These are phyloP conservation scores for Paratinospora sagittata DNA, from an alignment of 164 flowering plant species.

Conservation along the genomic window DNA sequence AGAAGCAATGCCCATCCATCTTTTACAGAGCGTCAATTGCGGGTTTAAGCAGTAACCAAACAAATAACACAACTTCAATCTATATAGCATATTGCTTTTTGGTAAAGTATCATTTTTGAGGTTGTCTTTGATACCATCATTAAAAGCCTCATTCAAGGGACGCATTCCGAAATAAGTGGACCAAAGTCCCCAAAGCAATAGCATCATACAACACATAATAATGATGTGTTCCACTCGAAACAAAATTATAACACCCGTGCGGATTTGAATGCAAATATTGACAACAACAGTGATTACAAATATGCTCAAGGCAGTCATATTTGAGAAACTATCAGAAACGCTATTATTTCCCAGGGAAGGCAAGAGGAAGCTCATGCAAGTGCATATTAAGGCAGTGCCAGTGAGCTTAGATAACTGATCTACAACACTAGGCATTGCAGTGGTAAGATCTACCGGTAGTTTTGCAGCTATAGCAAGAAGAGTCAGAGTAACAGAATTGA, in stretches of 20 bases:
- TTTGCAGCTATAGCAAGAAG: neutral
- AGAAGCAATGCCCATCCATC: neutral
- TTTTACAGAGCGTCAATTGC: neutral
- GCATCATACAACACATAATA: neutral
- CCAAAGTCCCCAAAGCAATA: neutral
- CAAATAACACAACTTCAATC: neutral
- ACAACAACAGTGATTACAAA: neutral
- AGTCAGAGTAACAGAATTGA: neutral
- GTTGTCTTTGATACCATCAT: neutral
- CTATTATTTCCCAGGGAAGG: slow-evolving; percentile 1
- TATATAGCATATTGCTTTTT: neutral
- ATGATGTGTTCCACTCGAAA: neutral
- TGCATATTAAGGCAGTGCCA: slow-evolving; percentile 1
- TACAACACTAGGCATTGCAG: neutral
- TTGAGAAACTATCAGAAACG: neutral
- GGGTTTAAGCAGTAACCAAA: neutral
- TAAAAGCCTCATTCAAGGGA: too few relatives aligned
- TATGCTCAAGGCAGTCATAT: slow-evolving; percentile 1
- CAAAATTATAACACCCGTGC: neutral
- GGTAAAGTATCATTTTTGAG: neutral
- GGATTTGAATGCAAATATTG: neutral
- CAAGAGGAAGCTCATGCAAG: neutral
- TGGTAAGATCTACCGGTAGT: neutral
- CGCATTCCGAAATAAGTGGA: too few relatives aligned
- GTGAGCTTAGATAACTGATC: slow-evolving; percentile 1